phyloP scores from a whole-genome alignment of 1,284 basidiomycete species.

The Trametes polyzona region DNA sequence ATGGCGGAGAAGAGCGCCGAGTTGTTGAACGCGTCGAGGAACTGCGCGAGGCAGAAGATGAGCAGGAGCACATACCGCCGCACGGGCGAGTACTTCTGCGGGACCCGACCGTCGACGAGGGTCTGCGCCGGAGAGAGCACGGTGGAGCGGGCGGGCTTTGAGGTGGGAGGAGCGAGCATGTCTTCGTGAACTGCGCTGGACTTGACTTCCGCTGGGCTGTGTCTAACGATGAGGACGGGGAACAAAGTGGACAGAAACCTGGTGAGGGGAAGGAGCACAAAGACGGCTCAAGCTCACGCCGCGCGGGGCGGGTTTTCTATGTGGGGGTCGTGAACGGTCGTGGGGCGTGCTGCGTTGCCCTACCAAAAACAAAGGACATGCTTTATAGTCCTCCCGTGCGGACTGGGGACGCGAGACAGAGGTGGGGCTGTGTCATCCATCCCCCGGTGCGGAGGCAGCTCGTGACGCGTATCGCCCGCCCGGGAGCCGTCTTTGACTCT shows the following conservation, averaged over 20 bases:
- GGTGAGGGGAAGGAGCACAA: too few relatives aligned
- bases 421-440: not conserved
- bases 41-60: constrained; percentile 50
- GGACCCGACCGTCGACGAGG: constrained; percentile 32
- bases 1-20: constrained; percentile 50
- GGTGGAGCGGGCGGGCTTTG: constrained; percentile 17
- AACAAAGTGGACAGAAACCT: too few relatives aligned
- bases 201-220: too few relatives aligned
- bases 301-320: too few relatives aligned
- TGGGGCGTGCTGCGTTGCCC: too few relatives aligned
- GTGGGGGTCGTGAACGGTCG: too few relatives aligned
- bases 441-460: not conserved
- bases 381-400: constrained; percentile 2
- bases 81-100: constrained; percentile 32
- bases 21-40: constrained; percentile 53
- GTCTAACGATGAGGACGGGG: too few relatives aligned
- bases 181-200: too few relatives aligned
- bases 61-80: constrained; percentile 40
- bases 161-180: constrained; percentile 25
- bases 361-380: too few relatives aligned
- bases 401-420: not conserved
- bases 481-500: too few relatives aligned
- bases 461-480: constrained; percentile 1
- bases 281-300: too few relatives aligned
- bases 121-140: constrained; percentile 31